Percentiles rank a stretch among this genome's conserved stretches.
These are phyloP conservation scores for Teratosphaeria destructans DNA, from an alignment of 2,329 filamentous ascomycete species.

Conservation along the genomic window DNA sequence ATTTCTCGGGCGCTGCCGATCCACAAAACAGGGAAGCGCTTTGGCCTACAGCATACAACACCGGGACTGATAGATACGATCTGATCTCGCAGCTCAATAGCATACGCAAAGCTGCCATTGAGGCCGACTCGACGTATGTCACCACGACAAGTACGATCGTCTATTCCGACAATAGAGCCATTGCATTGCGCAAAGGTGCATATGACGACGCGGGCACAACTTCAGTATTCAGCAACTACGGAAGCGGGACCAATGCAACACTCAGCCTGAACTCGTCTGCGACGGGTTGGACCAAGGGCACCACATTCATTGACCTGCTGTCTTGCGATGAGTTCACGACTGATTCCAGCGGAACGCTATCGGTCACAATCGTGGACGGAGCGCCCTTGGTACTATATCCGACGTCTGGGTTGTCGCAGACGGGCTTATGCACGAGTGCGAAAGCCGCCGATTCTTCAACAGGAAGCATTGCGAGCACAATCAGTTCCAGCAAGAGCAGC, in stretches of 20 bases:
- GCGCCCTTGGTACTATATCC: conserved; percentile 29
- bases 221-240: conserved; percentile 27
- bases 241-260: conserved; percentile 17
- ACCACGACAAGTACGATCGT: conserved; percentile 14
- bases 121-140: not conserved
- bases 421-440: not conserved
- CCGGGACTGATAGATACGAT: not conserved
- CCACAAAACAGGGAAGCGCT: conserved; percentile 6
- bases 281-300: conserved; percentile 18
- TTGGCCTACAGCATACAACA: not conserved
- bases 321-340: conserved; percentile 24
- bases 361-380: conserved; percentile 26
- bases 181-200: conserved; percentile 42
- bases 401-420: conserved; percentile 6
- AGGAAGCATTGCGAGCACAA: not conserved
- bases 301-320: conserved; percentile 28
- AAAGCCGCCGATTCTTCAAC: not conserved
- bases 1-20: conserved; percentile 5
- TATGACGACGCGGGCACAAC: not conserved
- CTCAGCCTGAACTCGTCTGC: conserved; percentile 9
- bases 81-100: not conserved
- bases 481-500: not conserved
- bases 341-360: conserved; percentile 18
- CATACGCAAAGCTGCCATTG: not conserved
- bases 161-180: conserved; percentile 30